phyloP scores from a whole-genome alignment of 2,329 filamentous ascomycete species.

The Lasiodiplodia sp. region DNA sequence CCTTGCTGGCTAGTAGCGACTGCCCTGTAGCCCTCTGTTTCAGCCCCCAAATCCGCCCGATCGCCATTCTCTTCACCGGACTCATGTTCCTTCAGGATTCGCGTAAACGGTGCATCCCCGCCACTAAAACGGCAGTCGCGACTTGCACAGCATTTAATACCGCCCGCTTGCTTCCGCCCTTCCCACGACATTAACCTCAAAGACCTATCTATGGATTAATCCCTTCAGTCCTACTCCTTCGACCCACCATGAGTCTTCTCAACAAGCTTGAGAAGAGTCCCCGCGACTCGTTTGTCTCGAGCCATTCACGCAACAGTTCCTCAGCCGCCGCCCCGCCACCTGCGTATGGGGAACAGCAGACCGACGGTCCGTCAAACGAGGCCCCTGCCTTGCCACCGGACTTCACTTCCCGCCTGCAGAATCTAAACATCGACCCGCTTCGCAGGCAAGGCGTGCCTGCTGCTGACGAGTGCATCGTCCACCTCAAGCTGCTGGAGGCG shows the following conservation, averaged over 20 bases:
- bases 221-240: neutral
- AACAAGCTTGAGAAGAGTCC: constrained; percentile 42
- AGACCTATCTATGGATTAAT: neutral
- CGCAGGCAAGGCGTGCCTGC: constrained; percentile 3
- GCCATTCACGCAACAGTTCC: neutral
- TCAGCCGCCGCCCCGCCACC: constrained; percentile 17
- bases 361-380: neutral
- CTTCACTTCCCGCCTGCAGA: constrained; percentile 20
- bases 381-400: constrained; percentile 12
- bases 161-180: neutral
- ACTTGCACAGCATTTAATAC: neutral
- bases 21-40: neutral
- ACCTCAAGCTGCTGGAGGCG: constrained; percentile 75
- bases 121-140: neutral
- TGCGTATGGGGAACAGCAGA: constrained; percentile 18
- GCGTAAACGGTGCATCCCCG: neutral
- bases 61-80: neutral
- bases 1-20: constrained; percentile 6
- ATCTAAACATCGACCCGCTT: constrained; percentile 13
- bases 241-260: neutral
- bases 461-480: constrained; percentile 66
- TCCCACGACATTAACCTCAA: neutral
- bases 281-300: constrained; percentile 20
- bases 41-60: neutral
- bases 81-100: constrained; percentile 10